Evolutionary conservation across 805 yeast genomes (phyloP).

Genomic region (Candida morakotiae): DNA sequence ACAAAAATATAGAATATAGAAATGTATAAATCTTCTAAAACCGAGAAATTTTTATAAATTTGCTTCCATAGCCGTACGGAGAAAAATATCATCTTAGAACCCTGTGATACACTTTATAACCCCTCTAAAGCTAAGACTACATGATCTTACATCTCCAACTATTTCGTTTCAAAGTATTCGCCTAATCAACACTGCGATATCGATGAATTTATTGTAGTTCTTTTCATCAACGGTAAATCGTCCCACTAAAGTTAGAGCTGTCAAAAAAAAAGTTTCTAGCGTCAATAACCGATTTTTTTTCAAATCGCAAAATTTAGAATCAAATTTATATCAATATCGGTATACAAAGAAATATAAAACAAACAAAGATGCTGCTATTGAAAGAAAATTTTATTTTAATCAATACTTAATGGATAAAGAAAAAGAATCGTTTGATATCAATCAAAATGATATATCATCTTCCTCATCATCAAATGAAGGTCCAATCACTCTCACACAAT

Average conservation of each 20-base stretch:
- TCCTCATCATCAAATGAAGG: conserved; percentile 11
- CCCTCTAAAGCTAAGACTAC: too few species aligned
- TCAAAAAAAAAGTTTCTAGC: neutral
- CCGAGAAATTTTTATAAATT: too few species aligned
- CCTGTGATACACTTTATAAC: too few species aligned
- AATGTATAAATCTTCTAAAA: too few species aligned
- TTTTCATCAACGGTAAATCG: too few species aligned
- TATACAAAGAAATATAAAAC: neutral
- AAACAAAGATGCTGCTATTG: neutral
- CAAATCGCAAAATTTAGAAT: neutral
- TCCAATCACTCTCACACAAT: conserved; percentile 13
- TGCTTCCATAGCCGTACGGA: too few species aligned
- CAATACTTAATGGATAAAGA: conserved; percentile 2
- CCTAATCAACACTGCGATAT: too few species aligned
- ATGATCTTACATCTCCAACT: too few species aligned
- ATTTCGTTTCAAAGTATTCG: too few species aligned
- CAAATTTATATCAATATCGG: neutral
- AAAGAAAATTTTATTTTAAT: neutral
- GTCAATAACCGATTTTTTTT: conserved; percentile 4
- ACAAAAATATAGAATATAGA: neutral
- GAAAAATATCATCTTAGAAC: too few species aligned
- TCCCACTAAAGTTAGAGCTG: too few species aligned
- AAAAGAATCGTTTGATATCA: conserved; percentile 5
- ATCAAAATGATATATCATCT: conserved; percentile 4
- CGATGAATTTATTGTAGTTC: too few species aligned